Percentiles rank a stretch among this genome's conserved stretches.
Evolutionary conservation across 139 green algal species (phyloP).

Genomic region (Chlorella vulgaris): DNA sequence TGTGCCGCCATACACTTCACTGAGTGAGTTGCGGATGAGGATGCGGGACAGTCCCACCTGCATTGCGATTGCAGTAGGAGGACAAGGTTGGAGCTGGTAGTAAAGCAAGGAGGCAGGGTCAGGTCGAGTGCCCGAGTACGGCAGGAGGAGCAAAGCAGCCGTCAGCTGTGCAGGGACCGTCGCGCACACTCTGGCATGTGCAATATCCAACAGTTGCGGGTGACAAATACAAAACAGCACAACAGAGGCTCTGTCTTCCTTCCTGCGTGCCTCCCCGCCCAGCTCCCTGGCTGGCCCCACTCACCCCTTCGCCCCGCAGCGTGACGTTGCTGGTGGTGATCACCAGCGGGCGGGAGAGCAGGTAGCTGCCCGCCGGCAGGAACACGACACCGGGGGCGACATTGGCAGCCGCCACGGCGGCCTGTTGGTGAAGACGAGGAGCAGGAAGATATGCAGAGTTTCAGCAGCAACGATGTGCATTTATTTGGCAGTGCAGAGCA

Average conservation of each 20-base stretch:
- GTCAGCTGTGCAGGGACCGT: too few species aligned
- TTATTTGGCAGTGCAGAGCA: background rate
- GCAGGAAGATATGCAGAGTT: background rate
- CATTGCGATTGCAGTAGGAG: background rate
- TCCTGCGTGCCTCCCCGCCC: too few species aligned
- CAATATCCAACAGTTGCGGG: too few species aligned
- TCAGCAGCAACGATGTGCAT: background rate
- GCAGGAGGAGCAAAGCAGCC: too few species aligned
- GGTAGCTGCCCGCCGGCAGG: conserved; percentile 14
- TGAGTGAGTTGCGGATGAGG: background rate
- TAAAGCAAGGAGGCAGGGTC: too few species aligned
- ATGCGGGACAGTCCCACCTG: conserved; percentile 10
- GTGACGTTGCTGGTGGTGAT: conserved; percentile 9
- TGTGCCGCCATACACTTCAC: background rate
- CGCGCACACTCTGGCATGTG: too few species aligned
- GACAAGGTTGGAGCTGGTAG: background rate
- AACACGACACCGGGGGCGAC: background rate
- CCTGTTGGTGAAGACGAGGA: background rate
- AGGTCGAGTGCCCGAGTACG: too few species aligned
- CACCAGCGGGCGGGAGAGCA: background rate
- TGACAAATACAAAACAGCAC: too few species aligned
- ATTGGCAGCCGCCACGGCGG: background rate
- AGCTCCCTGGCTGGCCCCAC: too few species aligned
- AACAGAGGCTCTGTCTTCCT: too few species aligned
- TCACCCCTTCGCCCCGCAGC: conserved; percentile 23